Evolutionary conservation across 1,284 basidiomycete species (phyloP).

Genomic region (Apiotrichum mycotoxinovorans): DNA sequence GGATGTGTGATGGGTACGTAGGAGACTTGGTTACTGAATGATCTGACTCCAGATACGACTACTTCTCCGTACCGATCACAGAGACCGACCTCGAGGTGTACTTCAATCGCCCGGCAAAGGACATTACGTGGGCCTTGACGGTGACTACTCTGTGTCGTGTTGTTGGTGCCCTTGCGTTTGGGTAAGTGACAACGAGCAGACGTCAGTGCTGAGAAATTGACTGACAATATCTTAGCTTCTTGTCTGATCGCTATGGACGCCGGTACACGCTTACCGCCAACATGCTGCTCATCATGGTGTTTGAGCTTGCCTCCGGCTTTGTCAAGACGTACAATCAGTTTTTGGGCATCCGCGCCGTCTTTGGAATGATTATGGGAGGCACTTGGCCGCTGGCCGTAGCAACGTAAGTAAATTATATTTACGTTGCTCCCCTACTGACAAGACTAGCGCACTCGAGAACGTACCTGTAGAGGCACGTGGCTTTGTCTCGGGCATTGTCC

Average conservation of each 20-base stretch:
- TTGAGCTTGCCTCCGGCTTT: conserved; percentile 68
- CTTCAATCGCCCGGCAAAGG: conserved; percentile 32
- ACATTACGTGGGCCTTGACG: conserved; percentile 70
- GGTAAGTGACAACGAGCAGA: conserved; percentile 15
- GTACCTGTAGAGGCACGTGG: conserved; percentile 83
- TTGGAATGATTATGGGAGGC: conserved; percentile 78
- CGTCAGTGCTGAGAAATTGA: not conserved
- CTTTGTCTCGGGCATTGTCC: conserved; percentile 75
- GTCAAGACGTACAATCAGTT: conserved; percentile 53
- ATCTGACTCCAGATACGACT: conserved; percentile 26
- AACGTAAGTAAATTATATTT: conserved; percentile 12
- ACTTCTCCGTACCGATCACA: conserved; percentile 17
- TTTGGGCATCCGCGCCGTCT: conserved; percentile 59
- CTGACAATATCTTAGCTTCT: conserved; percentile 33
- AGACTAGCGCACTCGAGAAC: conserved; percentile 77
- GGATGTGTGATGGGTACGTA: conserved; percentile 52
- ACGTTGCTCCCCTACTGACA: not conserved
- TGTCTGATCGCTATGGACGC: conserved; percentile 81
- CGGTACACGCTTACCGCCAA: conserved; percentile 88
- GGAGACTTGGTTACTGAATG: no score
- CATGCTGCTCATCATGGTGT: conserved; percentile 63
- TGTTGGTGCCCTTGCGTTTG: conserved; percentile 78
- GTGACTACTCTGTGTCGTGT: conserved; percentile 88
- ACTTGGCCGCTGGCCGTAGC: conserved; percentile 51
- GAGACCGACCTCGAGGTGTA: conserved; percentile 56